Base-by-base conservation (phyloP, 352 stramenopile species). In the Pythium apleroticum region DNA sequence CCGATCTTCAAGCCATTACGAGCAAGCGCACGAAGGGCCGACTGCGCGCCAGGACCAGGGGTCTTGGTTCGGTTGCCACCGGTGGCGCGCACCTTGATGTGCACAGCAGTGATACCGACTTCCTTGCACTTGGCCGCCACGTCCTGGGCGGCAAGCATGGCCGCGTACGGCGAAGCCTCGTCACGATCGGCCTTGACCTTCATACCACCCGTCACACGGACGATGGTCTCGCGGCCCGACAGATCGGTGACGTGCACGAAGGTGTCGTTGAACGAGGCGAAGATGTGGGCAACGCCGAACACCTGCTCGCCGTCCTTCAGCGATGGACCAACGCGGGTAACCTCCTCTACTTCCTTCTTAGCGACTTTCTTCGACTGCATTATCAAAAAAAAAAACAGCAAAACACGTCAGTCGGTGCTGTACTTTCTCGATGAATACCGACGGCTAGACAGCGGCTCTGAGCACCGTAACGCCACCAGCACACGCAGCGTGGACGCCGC, bases 201-300 rank as follows among this genome's bases (percentile, higher is more conserved):
- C 98, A 99, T 99, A 66, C 98, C 98, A 73, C 98, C 98, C 10
- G 98, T 99, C 53, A 99, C 97, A 81, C 98, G 97, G 67, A 98
- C 95, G 77, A 99, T 96, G 68, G 98, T 99, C 84, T 99, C 98
- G 55, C 97, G 89, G 73, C 98, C 98, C 61, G 97, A 99, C 49
- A 99, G 89, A 88, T 99, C 98, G 52, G 98, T 99, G 60, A 99
- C 96, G 81, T 99, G 98, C 65, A 99, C 97, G 81, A 99, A 99
- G 61, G 98, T 99, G 86, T 99, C 98, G 84, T 99, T 99, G 89
- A 99, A 99, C 70, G 93, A 99, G 58, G 98, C 98, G 81, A 99
- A 99, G 81, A 99, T 98, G 88, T 99, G 98, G 52, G 97, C 97
- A 58, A 99, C 97, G 62, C 91, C 98, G 73, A 99, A 99, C 61